phyloP scores from a whole-genome alignment of 768 basidiomycete genomes.

The Lyophyllum decastes region DNA sequence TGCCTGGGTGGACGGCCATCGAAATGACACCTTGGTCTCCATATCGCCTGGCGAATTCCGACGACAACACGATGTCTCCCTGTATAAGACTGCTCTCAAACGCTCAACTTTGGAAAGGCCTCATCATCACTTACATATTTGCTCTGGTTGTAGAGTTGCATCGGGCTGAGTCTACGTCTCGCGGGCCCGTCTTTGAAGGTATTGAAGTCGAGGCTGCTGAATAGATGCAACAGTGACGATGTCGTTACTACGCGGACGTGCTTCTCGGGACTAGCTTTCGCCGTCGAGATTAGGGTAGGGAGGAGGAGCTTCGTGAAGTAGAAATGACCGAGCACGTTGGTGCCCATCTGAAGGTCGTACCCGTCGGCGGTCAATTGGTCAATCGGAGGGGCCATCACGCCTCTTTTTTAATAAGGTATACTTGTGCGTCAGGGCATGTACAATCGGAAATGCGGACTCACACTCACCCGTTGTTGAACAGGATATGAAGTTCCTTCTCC shows the following conservation, averaged over 20 bases:
- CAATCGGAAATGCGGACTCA: no score
- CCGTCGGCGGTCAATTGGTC: conserved; percentile 47
- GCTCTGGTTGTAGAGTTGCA: conserved; percentile 31
- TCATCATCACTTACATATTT: conserved; percentile 28
- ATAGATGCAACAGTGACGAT: conserved; percentile 34
- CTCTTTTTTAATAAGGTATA: conserved; percentile 32
- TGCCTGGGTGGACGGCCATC: conserved; percentile 46
- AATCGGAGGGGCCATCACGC: conserved; percentile 46
- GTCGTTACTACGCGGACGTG: conserved; percentile 42
- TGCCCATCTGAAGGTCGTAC: conserved; percentile 59
- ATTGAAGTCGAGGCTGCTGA: conserved; percentile 31
- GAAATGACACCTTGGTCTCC: conserved; percentile 41
- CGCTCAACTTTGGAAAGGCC: no score
- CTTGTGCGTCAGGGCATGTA: no score
- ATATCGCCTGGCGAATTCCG: conserved; percentile 40
- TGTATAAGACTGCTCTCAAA: no score
- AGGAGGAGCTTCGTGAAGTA: conserved; percentile 47
- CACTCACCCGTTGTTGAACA: conserved; percentile 50
- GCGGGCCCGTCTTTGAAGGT: conserved; percentile 40
- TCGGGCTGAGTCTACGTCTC: conserved; percentile 23
- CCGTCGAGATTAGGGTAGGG: conserved; percentile 37
- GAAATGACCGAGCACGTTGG: conserved; percentile 53
- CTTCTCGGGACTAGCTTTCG: conserved; percentile 29
- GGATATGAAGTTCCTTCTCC: conserved; percentile 43
- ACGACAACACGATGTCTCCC: conserved; percentile 39